phyloP scores from a whole-genome alignment of 768 basidiomycete species.

The Pulveroboletus sp. region DNA sequence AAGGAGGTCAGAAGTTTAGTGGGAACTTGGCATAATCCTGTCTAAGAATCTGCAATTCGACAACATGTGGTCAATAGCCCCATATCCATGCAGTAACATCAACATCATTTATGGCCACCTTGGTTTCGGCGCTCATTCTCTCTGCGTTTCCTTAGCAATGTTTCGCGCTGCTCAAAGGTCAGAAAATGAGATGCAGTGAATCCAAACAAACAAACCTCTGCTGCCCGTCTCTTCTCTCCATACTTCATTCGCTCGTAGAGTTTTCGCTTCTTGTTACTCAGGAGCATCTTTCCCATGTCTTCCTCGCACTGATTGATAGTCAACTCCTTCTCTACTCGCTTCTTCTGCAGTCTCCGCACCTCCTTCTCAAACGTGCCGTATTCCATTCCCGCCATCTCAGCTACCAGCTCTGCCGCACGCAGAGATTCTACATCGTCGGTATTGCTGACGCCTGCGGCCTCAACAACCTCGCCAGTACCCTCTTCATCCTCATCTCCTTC shows the following conservation, averaged over 20 bases:
- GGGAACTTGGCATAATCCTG: no score
- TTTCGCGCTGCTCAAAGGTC: constrained; percentile 45
- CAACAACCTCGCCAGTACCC: constrained; percentile 25
- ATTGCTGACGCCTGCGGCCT: constrained; percentile 29
- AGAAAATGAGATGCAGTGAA: constrained; percentile 2
- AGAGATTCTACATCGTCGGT: constrained; percentile 60
- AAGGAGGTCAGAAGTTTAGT: no score
- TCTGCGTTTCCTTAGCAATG: constrained; percentile 54
- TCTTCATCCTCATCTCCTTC: constrained; percentile 20
- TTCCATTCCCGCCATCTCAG: constrained; percentile 84
- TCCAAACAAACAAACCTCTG: constrained; percentile 58
- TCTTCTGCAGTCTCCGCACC: constrained; percentile 55
- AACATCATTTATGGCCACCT: background rate
- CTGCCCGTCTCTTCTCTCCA: constrained; percentile 67
- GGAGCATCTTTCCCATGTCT: constrained; percentile 96
- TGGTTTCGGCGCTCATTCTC: constrained; percentile 42
- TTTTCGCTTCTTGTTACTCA: constrained; percentile 93
- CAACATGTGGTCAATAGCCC: no score
- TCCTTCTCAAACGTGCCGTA: constrained; percentile 74
- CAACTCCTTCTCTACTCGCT: constrained; percentile 30
- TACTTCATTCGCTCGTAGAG: constrained; percentile 92
- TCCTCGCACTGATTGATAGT: constrained; percentile 46
- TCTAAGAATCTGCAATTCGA: no score
- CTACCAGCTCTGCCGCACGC: constrained; percentile 85
- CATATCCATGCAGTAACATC: background rate